A percentile compares a stretch with the other conserved stretches of the same genome.
Evolutionary conservation across 2,329 filamentous ascomycete species (phyloP).

Genomic region (Venturia carpophila): DNA sequence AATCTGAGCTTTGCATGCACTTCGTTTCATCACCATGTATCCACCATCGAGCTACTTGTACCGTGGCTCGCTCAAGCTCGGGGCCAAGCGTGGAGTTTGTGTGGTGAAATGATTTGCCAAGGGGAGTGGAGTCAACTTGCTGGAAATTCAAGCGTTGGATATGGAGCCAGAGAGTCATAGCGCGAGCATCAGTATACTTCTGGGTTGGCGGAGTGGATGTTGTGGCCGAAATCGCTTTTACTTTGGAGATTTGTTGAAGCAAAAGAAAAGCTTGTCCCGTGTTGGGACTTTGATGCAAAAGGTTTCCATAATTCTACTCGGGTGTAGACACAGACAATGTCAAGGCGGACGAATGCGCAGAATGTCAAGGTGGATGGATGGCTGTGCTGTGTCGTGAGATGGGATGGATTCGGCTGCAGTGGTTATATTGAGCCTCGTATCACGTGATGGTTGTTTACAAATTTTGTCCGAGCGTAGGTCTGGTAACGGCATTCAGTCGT

Average conservation of each 20-base stretch:
- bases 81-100: not conserved
- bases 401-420: too few relatives aligned
- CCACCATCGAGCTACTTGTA: not conserved
- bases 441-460: conserved; percentile 2
- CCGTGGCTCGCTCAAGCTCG: not conserved
- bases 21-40: not conserved
- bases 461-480: not conserved
- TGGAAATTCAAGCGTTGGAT: not conserved
- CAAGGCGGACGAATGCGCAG: not conserved
- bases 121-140: not conserved
- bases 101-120: not conserved
- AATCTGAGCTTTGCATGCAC: not conserved
- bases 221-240: not conserved
- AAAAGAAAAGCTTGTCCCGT: not conserved
- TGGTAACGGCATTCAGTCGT: not conserved
- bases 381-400: too few relatives aligned
- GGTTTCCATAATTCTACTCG: not conserved
- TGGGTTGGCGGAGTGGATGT: not conserved
- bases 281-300: not conserved
- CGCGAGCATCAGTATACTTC: not conserved
- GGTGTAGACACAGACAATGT: not conserved
- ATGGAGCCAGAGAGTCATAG: not conserved
- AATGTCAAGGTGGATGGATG: not conserved
- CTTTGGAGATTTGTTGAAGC: not conserved
- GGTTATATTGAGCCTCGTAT: too few relatives aligned